Percentiles rank a stretch among this genome's conserved stretches.
These are phyloP conservation scores for Mycena rosella DNA, from an alignment of 768 basidiomycete genomes.

Conservation along the genomic window DNA sequence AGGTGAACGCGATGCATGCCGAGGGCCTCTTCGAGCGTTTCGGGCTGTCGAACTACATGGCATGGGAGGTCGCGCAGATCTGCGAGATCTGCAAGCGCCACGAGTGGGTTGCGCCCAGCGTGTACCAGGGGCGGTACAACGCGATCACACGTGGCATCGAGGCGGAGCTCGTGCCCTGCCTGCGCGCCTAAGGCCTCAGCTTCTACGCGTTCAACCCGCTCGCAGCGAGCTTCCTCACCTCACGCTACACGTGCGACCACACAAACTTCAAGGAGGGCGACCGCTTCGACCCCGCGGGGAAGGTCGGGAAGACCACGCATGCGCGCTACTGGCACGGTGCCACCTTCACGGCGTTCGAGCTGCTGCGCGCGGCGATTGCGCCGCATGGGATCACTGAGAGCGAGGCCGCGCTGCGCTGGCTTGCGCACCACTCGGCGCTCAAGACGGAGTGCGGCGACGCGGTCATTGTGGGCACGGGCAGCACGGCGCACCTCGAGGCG, in stretches of 20 bases:
- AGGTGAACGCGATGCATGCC: too few species aligned
- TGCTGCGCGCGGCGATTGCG: neutral
- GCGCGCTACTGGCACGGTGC: slow-evolving; percentile 12
- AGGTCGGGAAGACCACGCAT: slow-evolving; percentile 42
- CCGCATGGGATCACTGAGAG: slow-evolving; percentile 55
- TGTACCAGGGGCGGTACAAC: slow-evolving; percentile 55
- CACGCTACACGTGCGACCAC: slow-evolving; percentile 37
- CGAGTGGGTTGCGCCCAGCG: slow-evolving; percentile 56
- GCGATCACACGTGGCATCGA: slow-evolving; percentile 37
- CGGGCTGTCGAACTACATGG: slow-evolving; percentile 60
- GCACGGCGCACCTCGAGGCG: slow-evolving; percentile 46
- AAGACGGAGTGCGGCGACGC: slow-evolving; percentile 45
- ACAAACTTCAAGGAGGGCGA: too few species aligned
- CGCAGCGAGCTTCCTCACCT: slow-evolving; percentile 41
- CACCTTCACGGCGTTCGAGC: slow-evolving; percentile 20
- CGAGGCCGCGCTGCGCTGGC: slow-evolving; percentile 59
- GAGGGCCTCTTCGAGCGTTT: slow-evolving; percentile 60
- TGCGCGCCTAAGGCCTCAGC: slow-evolving; percentile 58
- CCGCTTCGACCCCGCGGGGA: too few species aligned
- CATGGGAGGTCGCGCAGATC: slow-evolving; percentile 52
- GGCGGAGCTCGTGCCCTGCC: slow-evolving; percentile 44
- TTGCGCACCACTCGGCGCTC: slow-evolving; percentile 61
- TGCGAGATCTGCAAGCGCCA: slow-evolving; percentile 36
- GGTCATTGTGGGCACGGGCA: slow-evolving; percentile 54
- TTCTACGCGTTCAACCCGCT: slow-evolving; percentile 59